phyloP scores from a whole-genome alignment of 495 filamentous ascomycete species.

The Neurospora sp. region DNA sequence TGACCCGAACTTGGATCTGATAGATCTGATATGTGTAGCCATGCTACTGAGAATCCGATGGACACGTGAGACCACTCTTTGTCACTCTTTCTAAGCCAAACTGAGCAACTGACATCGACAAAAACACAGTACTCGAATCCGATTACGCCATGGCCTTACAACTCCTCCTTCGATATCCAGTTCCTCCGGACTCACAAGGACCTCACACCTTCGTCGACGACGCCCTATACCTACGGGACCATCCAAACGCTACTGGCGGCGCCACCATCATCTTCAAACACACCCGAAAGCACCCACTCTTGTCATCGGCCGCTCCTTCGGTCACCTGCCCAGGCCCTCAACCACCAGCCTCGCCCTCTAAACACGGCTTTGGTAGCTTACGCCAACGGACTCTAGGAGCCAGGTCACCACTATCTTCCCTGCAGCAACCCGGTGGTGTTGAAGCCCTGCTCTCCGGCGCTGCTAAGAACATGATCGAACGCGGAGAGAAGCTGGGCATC shows the following conservation, averaged over 20 bases:
- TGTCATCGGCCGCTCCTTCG: not conserved
- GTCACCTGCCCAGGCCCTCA: not conserved
- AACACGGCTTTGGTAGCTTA: slow-evolving; percentile 17
- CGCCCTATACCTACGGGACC: slow-evolving; percentile 72
- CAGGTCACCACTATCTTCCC: slow-evolving; percentile 41
- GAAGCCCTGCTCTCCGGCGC: slow-evolving; percentile 79
- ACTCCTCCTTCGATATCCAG: slow-evolving; percentile 72
- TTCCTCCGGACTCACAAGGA: slow-evolving; percentile 48
- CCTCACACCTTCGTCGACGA: slow-evolving; percentile 77
- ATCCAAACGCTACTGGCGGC: slow-evolving; percentile 64
- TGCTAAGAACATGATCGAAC: slow-evolving; percentile 70
- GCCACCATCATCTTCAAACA: slow-evolving; percentile 72
- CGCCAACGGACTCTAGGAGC: slow-evolving; percentile 25
- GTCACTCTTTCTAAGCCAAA: not conserved
- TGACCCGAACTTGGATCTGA: slow-evolving; percentile 68
- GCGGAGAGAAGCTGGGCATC: slow-evolving; percentile 78
- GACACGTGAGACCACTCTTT: slow-evolving; percentile 53
- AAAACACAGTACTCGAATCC: slow-evolving; percentile 58
- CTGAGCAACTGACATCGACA: not conserved
- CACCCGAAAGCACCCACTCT: slow-evolving; percentile 42
- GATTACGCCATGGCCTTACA: slow-evolving; percentile 80
- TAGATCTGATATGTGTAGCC: slow-evolving; percentile 81
- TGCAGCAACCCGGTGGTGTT: slow-evolving; percentile 53
- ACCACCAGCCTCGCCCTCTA: not conserved
- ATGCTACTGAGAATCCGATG: slow-evolving; percentile 92